phyloP scores from a whole-genome alignment of 192 early-diverging fungal species.

The Funneliformis geosporum region DNA sequence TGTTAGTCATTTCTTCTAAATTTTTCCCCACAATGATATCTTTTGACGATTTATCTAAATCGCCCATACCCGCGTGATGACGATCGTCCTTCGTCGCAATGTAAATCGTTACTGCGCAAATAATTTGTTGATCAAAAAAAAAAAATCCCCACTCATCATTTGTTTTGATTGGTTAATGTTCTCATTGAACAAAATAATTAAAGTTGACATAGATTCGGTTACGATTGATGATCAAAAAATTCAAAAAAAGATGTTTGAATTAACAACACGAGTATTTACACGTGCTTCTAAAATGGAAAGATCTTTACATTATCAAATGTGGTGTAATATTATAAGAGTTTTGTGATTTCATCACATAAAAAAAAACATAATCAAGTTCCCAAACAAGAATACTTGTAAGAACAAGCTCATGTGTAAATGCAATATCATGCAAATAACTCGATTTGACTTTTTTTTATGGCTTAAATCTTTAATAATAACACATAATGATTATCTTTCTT shows the following conservation, averaged over 20 bases:
- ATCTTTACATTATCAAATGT: neutral
- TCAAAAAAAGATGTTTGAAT: neutral
- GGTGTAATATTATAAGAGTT: neutral
- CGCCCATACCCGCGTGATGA: too few relatives aligned
- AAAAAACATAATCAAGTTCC: too few relatives aligned
- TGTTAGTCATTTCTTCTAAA: too few relatives aligned
- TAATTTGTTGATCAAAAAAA: neutral
- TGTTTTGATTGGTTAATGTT: neutral
- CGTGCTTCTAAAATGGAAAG: neutral
- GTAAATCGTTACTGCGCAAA: neutral
- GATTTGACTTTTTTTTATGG: too few relatives aligned
- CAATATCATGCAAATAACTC: too few relatives aligned
- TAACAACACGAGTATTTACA: neutral
- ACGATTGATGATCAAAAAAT: neutral
- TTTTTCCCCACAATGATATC: neutral
- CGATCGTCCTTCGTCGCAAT: too few relatives aligned
- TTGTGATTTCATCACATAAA: neutral
- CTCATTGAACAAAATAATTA: neutral
- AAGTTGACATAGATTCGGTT: neutral
- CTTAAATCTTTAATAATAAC: too few relatives aligned
- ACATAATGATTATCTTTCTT: too few relatives aligned
- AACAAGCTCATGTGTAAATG: too few relatives aligned
- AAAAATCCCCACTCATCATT: neutral
- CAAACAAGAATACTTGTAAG: too few relatives aligned
- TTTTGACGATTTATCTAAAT: neutral